Evolutionary conservation across 306 rosid genomes (phyloP), one percentile per base, ranked within the genome.

Genomic region (Vigna reflexopilosa): DNA sequence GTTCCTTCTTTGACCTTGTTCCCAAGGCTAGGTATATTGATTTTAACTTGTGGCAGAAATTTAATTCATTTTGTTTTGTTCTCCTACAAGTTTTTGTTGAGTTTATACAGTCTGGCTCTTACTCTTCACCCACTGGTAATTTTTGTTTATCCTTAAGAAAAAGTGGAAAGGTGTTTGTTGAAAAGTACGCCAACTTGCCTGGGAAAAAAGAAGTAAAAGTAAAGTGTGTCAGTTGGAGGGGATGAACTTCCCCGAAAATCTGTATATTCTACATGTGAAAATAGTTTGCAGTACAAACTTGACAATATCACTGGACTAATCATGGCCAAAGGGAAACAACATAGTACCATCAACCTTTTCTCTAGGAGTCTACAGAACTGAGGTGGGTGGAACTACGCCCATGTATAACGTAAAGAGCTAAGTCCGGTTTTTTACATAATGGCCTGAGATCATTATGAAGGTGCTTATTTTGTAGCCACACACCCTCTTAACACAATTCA

Each of bases 391-490:
- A 16, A 19, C 51, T 65, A 28, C 32, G 50, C 40, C 51, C 70
- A 19, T n/a, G 50, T 19, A 65, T 38, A 19, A 5, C 57, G 6
- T 55, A 6, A 6, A 66, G 24, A 32, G 45, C 6, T 56, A 54
- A 42, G 50, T 67, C 68, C 45, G 12, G 4, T 44, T 36, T 57
- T 26, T 67, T 5, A 42, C 47, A 56, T 5, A 44, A 32, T 28
- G 61, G 59, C 38, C n/a, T 68, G 65, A 56, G 58, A 48, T 49
- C 36, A 63, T 20, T 24, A 75, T n/a, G n/a, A 62, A 62, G 63
- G 42, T 50, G 64, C 28, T 50, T 16, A 17, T 54, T 20, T 63
- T 32, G 8, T 38, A 19, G 4, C 5, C 28, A 51, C 28, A 26
- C 24, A 12, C 51, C 58, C 30, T 45, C 56, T 36, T 42, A 66